Evolutionary conservation across 495 filamentous ascomycete species (phyloP), one percentile per base, ranked within the genome.

Genomic region (Penicillium cinerascens): DNA sequence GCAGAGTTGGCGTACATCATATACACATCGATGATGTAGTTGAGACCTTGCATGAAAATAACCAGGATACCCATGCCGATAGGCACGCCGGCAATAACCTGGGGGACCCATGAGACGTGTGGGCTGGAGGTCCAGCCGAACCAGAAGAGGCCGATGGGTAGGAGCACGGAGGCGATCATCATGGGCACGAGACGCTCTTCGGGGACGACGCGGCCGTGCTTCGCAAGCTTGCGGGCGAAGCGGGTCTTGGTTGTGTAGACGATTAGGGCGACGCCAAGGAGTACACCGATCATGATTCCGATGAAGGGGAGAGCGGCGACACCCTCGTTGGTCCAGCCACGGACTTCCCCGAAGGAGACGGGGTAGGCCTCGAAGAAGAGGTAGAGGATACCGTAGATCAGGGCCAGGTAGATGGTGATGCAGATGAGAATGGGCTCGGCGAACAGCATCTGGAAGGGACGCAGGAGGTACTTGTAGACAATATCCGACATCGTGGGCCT

Each of bases 1-100:
- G 86, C 85, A 0, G 82, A 80, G 60, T 82, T 82, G 36, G 79
- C 77, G 42, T 79, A 74, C 72, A 80, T 74, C 55, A 75, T 63
- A 51, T 87, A 88, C 38, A 77, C 74, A 45, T 87, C 83, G 54
- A 86, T 77, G 59, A 86, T 76, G 55, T 86, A 87, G 52, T 81
- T 86, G 41, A 86, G 70, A 2, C 78, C 76, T 52, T 81, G 75
- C 63, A 85, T 70, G 68, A 83, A 81, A 45, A 84, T 74, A 11
- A 82, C 66, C 54, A 78, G 60, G 58, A 84, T 78, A 10, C 80
- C 82, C 49, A 75, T 55, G 13, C 82, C 82, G 16, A 79, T 78
- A 15, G 73, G 70, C 5, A 79, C 55, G 25, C 78, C 76, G 5
- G 76, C 68, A 15, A 82, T 61, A 36, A 78, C 73, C 48, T 77